phyloP scores from a whole-genome alignment of 2,329 filamentous ascomycete genomes.

The Dothistroma septosporum region DNA sequence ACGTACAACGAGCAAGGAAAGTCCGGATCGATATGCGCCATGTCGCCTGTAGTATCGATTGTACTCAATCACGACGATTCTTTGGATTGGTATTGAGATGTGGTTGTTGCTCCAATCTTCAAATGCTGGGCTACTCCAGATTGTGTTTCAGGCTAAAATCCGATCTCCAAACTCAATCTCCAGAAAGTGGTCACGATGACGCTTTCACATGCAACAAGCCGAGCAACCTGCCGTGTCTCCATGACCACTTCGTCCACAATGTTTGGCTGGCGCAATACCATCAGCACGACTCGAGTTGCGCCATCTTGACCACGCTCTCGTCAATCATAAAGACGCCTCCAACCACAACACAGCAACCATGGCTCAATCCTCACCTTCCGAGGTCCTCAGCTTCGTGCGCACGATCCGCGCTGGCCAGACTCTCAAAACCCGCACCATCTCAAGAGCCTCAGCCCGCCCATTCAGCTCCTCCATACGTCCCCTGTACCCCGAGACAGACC shows the following conservation, averaged over 20 bases:
- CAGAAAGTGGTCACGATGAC: neutral
- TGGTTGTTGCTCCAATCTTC: neutral
- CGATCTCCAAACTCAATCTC: neutral
- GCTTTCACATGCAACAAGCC: neutral
- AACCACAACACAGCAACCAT: slow-evolving; percentile 22
- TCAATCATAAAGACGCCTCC: neutral
- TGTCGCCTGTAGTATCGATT: neutral
- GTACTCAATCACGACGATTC: neutral
- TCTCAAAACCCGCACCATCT: neutral
- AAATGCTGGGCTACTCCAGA: neutral
- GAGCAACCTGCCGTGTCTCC: neutral
- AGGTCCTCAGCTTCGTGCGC: slow-evolving; percentile 40
- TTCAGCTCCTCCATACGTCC: slow-evolving; percentile 12
- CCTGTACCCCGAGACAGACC: slow-evolving; percentile 9
- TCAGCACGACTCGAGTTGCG: neutral
- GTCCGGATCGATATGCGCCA: neutral
- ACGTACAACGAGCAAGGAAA: neutral
- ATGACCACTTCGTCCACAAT: neutral
- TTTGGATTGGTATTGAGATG: neutral
- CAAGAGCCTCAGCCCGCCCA: slow-evolving; percentile 6
- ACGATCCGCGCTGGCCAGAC: slow-evolving; percentile 4
- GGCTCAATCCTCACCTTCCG: slow-evolving; percentile 35
- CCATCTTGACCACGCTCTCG: neutral
- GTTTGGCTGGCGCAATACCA: neutral
- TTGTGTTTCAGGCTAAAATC: neutral